A percentile compares a stretch with the other conserved stretches of the same genome.
These are phyloP conservation scores for Macrotyloma uniflorum DNA, from an alignment of 306 rosid genomes.

Conservation along the genomic window DNA sequence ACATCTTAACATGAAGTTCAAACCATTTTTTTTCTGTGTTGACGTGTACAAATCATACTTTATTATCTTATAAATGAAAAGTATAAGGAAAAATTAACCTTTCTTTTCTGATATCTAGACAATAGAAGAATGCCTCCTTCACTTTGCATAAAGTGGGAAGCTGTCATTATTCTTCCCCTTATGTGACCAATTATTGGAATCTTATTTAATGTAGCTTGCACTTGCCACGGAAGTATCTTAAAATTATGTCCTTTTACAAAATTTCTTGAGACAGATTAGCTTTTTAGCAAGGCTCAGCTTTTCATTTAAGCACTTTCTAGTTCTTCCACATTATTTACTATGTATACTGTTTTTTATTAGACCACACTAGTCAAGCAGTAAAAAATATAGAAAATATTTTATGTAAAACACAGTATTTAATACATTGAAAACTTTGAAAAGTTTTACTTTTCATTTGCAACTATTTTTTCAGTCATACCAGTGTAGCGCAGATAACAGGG, in stretches of 20 bases:
- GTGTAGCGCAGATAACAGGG: too few species aligned
- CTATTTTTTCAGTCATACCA: too few species aligned
- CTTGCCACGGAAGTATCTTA: constrained; percentile 34
- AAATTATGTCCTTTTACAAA: neutral
- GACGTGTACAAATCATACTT: neutral
- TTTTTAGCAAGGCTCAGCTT: neutral
- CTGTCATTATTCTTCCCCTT: constrained; percentile 39
- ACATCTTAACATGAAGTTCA: constrained; percentile 14
- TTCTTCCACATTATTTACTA: neutral
- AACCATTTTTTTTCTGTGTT: constrained; percentile 24
- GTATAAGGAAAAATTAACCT: constrained; percentile 10
- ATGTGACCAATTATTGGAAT: constrained; percentile 36
- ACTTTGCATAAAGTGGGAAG: constrained; percentile 53
- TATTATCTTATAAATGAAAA: neutral
- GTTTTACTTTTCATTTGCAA: too few species aligned
- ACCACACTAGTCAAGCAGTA: too few species aligned
- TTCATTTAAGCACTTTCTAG: neutral
- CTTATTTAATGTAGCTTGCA: constrained; percentile 38
- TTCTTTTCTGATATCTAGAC: constrained; percentile 28
- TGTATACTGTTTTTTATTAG: too few species aligned
- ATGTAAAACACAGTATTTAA: too few species aligned
- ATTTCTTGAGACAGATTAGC: constrained; percentile 13
- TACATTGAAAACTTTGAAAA: too few species aligned
- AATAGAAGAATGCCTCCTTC: constrained; percentile 33
- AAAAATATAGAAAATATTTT: too few species aligned